Evolutionary conservation across 371 early-diverging fungal genomes (phyloP), one percentile per base, ranked within the genome.

Genomic region (Chytridiales sp.): DNA sequence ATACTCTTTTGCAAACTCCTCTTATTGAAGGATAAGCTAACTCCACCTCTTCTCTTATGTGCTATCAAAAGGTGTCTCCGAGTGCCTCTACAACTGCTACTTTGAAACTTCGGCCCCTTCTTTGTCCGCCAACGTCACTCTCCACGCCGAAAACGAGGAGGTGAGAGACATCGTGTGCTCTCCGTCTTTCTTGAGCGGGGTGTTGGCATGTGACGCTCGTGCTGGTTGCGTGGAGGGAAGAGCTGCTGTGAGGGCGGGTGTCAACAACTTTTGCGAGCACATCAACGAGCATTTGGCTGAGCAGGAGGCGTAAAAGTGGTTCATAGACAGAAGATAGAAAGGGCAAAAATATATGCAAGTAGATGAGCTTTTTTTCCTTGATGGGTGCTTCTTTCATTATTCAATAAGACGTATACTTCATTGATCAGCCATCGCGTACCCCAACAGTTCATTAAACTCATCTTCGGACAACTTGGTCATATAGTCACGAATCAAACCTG

Each of bases 1-100:
- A n/a, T n/a, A n/a, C n/a, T n/a, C n/a, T n/a, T n/a, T n/a, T n/a
- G n/a, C n/a, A n/a, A n/a, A n/a, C n/a, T n/a, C n/a, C n/a, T n/a
- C n/a, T n/a, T n/a, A n/a, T n/a, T n/a, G n/a, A 44, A 22, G 9
- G 11, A 13, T 17, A 17, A 8, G 21, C 22, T 44, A 8, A 44
- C 46, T 11, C 46, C 13, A 8, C 22, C 46, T 13, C 26, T 32
- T 13, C 11, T 5, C 48, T 19, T 19, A 11, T 26, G 13, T 48
- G 30, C 11, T 26, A n/a, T n/a, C n/a, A n/a, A n/a, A n/a, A 48
- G 46, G 9, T 32, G 26, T 48, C 48, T 26, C 48, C 17, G 26
- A 19, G 26, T 48, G 48, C 29, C 48, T 48, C 30, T 48, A 48
- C 48, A 29, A 29, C 48, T 48, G 48, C 48, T 48, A 48, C 48